Base-by-base conservation (phyloP, 2,329 filamentous ascomycete genomes). In the Metarhizium brunneum region DNA sequence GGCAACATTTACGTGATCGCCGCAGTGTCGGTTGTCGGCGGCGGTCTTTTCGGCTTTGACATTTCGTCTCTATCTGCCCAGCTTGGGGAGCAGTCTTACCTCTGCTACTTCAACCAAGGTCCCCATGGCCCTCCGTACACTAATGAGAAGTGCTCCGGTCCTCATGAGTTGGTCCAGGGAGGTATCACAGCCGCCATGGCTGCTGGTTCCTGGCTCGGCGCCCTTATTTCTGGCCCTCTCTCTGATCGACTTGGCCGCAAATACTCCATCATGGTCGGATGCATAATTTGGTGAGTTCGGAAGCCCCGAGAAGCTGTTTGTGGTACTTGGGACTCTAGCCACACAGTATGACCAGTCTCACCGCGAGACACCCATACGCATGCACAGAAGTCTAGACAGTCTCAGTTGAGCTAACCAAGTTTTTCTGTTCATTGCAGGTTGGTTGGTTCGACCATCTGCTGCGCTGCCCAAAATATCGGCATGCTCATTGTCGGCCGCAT, bases 41-140 rank as follows among this genome's bases (percentile, higher is more conserved):
- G 71, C 57, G 70, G 68, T 60, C 66, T 73, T 52, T 80, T 80
- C 64, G 88, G 88, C 62, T 91, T 91, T 66, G 88, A 91, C 71
- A 82, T 83, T 57, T 77, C 76, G 38, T 81, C 79, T 55, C 79
- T 82, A 71, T 78, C 76, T 3, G 80, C 79, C 56, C 66, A 68
- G 61, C 59, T 67, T 29, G 65, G 66, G 49, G 66, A 68, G 60
- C 66, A 71, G 52, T 67, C 68, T 25, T 72, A 72, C 54, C 65
- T 64, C 43, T 72, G 69, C 54, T 72, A 71, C 56, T 72, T 72
- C 60, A 72, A 72, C 54, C 66, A 72, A 32, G 69, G 68, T 0
- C 66, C 66, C 4, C 58, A 66, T 1, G 66, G 67, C 0, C 69
- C 69, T 1, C 68, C 69, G 0, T 68, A 65, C 47, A 61, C 55